phyloP scores from a whole-genome alignment of 495 filamentous ascomycete genomes.

The Acidiella bohemica region DNA sequence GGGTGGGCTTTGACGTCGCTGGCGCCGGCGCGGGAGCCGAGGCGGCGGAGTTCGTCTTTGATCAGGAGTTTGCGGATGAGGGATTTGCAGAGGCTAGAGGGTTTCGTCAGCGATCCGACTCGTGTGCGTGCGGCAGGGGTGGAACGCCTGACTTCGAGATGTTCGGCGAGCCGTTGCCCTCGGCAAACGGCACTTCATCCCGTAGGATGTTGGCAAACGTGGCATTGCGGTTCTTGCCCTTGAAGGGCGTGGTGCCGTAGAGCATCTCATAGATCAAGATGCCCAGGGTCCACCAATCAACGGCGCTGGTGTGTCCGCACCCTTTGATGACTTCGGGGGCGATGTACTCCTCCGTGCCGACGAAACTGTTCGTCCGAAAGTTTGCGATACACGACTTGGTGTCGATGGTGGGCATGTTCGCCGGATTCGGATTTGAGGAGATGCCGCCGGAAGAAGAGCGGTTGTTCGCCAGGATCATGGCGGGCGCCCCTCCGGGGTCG shows the following conservation, averaged over 20 bases:
- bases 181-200: constrained; percentile 90
- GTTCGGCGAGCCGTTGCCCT: constrained; percentile 67
- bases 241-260: constrained; percentile 97
- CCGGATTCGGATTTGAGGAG: constrained; percentile 50
- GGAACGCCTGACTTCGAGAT: constrained; percentile 64
- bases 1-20: constrained; percentile 94
- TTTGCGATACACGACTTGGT: constrained; percentile 97
- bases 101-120: too few relatives aligned
- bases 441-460: constrained; percentile 76
- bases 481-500: constrained; percentile 86
- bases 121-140: not conserved
- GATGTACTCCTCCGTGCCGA: constrained; percentile 97
- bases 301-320: constrained; percentile 92
- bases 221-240: constrained; percentile 95
- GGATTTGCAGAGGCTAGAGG: constrained; percentile 75
- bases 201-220: constrained; percentile 95
- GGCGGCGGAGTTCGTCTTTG: constrained; percentile 90
- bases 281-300: constrained; percentile 98
- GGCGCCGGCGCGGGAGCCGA: constrained; percentile 87
- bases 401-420: constrained; percentile 83
- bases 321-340: constrained; percentile 98
- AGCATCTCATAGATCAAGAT: constrained; percentile 98
- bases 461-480: constrained; percentile 67
- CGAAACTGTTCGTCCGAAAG: constrained; percentile 96
- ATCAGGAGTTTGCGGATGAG: constrained; percentile 92